A percentile compares a stretch with the other conserved stretches of the same genome.
These are phyloP conservation scores for Colletotrichum navitas DNA, from an alignment of 2,329 filamentous ascomycete genomes.

Conservation along the genomic window DNA sequence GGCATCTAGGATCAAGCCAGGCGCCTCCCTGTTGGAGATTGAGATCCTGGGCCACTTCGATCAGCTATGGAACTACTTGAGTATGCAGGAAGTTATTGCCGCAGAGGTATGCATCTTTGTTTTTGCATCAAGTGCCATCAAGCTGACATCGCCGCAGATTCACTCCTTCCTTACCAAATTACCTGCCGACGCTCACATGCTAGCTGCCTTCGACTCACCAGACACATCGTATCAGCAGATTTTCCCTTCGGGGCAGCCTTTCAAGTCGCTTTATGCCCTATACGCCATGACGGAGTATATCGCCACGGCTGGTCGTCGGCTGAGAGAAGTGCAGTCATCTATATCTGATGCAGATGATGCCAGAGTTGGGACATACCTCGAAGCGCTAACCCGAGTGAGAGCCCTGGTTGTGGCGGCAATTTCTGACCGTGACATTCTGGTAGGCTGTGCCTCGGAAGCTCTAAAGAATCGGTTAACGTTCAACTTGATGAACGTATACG, in stretches of 20 bases:
- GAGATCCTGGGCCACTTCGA: constrained; percentile 87
- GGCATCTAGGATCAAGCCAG: constrained; percentile 61
- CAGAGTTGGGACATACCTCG: constrained; percentile 47
- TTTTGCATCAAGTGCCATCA: too few relatives aligned
- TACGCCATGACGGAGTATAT: constrained; percentile 75
- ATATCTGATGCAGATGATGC: constrained; percentile 40
- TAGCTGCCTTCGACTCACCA: constrained; percentile 69
- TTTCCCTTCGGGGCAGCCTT: constrained; percentile 77
- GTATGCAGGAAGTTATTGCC: constrained; percentile 77
- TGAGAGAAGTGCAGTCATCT: constrained; percentile 26
- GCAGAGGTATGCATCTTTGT: constrained; percentile 66
- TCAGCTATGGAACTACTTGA: constrained; percentile 84
- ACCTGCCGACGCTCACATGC: constrained; percentile 73
- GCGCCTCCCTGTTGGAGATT: constrained; percentile 75
- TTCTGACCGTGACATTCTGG: constrained; percentile 35
- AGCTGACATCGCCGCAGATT: constrained; percentile 60
- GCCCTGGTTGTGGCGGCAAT: constrained; percentile 67
- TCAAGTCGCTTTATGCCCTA: constrained; percentile 80
- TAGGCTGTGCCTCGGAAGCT: constrained; percentile 50
- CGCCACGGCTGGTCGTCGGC: constrained; percentile 53
- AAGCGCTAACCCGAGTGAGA: constrained; percentile 60
- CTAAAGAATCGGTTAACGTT: constrained; percentile 64
- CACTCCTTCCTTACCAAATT: constrained; percentile 79
- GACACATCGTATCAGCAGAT: constrained; percentile 68
- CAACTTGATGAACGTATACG: constrained; percentile 68